phyloP scores from a whole-genome alignment of 2,329 filamentous ascomycete species.

The Raffaelea ambrosiae region DNA sequence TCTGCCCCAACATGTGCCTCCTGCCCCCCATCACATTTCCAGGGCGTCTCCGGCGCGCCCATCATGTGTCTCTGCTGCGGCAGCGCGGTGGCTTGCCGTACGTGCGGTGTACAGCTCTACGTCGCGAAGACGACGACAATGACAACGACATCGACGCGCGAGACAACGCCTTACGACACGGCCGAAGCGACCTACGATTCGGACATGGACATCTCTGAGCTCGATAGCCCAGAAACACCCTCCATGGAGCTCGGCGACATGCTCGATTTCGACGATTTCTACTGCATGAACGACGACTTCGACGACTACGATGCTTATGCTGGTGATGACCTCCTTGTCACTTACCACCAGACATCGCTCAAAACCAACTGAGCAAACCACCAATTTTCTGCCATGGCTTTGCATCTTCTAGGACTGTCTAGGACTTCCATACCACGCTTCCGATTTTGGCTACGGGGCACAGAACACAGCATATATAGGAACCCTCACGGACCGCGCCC shows the following conservation, averaged over 20 bases:
- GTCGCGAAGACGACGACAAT: constrained; percentile 3
- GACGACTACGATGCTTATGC: too few relatives aligned
- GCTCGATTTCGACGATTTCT: not conserved
- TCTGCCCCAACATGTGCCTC: constrained; percentile 3
- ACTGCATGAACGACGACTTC: not conserved
- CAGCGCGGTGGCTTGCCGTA: constrained; percentile 31
- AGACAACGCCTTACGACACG: not conserved
- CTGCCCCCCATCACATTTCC: constrained; percentile 4
- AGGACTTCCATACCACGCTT: too few relatives aligned
- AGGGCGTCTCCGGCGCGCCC: constrained; percentile 15
- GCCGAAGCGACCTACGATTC: too few relatives aligned
- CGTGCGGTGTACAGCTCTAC: constrained; percentile 22
- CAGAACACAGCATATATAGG: too few relatives aligned
- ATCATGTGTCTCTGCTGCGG: constrained; percentile 40
- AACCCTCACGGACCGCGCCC: too few relatives aligned
- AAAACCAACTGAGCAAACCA: too few relatives aligned
- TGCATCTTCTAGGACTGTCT: too few relatives aligned
- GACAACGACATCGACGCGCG: constrained; percentile 6
- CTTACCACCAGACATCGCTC: too few relatives aligned
- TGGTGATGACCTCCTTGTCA: too few relatives aligned
- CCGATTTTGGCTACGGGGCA: too few relatives aligned
- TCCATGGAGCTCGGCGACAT: constrained; percentile 6
- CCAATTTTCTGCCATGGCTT: too few relatives aligned
- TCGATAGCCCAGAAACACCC: too few relatives aligned
- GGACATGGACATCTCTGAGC: constrained; percentile 1